Evolutionary conservation across 139 green algal species (phyloP).

Genomic region (Diplosphaera chodatii): DNA sequence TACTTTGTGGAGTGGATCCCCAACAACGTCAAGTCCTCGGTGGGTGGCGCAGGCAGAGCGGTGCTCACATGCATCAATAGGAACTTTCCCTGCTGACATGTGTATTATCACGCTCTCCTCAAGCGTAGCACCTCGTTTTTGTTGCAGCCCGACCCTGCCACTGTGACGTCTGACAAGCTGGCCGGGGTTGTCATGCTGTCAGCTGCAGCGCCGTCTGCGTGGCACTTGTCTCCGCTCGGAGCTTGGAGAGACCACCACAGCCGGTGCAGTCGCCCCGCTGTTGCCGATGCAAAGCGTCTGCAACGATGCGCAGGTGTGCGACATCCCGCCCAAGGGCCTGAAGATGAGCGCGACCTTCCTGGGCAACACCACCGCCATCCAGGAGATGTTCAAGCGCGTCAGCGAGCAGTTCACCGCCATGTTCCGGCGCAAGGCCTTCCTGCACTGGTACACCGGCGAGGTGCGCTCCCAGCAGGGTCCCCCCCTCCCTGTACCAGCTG

Average conservation of each 20-base stretch:
- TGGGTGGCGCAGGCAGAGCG: neutral
- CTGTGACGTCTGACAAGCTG: too few relatives aligned
- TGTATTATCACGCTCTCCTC: too few relatives aligned
- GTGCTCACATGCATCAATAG: too few relatives aligned
- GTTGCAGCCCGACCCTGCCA: too few relatives aligned
- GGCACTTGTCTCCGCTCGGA: too few relatives aligned
- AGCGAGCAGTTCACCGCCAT: constrained; percentile 99
- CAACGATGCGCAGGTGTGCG: constrained; percentile 50
- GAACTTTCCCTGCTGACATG: too few relatives aligned
- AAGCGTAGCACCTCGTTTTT: too few relatives aligned
- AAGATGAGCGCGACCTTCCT: constrained; percentile 98
- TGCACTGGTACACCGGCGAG: constrained; percentile 98
- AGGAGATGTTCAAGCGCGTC: constrained; percentile 94
- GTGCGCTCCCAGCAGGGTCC: neutral
- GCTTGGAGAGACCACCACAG: too few relatives aligned
- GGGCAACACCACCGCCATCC: constrained; percentile 90
- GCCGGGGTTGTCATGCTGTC: too few relatives aligned
- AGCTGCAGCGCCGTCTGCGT: too few relatives aligned
- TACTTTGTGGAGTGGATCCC: constrained; percentile 99
- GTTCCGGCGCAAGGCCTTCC: constrained; percentile 98
- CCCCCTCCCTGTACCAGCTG: neutral
- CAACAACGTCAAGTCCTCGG: constrained; percentile 97
- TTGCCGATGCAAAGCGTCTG: neutral
- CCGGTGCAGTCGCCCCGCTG: too few relatives aligned
- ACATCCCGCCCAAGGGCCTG: constrained; percentile 94